Evolutionary conservation across 306 rosid species (phyloP).

Genomic region (apple (Malus domestica)): DNA sequence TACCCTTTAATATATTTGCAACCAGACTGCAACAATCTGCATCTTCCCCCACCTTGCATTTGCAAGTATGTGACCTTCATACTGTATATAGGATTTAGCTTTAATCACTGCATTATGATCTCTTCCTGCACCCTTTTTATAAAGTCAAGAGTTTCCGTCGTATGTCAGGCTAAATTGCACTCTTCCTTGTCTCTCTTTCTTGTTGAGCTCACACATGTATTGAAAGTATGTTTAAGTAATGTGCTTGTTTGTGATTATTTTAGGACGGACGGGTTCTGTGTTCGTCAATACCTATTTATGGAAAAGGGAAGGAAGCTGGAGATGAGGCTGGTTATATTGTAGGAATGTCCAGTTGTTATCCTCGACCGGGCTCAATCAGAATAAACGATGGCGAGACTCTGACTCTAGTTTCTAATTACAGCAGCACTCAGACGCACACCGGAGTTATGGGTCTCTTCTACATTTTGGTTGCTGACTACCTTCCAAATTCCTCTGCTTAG

Average conservation of each 20-base stretch:
- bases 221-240: background rate
- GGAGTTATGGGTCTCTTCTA: conserved; percentile 82
- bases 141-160: background rate
- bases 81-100: background rate
- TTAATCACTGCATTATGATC: background rate
- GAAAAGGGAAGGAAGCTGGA: conserved; percentile 59
- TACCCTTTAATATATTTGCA: background rate
- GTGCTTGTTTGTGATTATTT: background rate
- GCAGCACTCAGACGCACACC: conserved; percentile 31
- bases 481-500: conserved; percentile 32
- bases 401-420: conserved; percentile 43
- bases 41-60: background rate
- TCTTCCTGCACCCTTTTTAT: too few species aligned
- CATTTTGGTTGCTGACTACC: conserved; percentile 51
- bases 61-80: background rate
- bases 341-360: conserved; percentile 87
- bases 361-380: conserved; percentile 52
- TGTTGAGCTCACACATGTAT: background rate
- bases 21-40: background rate
- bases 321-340: conserved; percentile 58
- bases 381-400: conserved; percentile 51
- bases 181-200: background rate
- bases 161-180: background rate
- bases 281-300: conserved; percentile 64
- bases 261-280: conserved; percentile 72